phyloP scores from a whole-genome alignment of 2,329 filamentous ascomycete genomes.

The Trichoderma harzianum region DNA sequence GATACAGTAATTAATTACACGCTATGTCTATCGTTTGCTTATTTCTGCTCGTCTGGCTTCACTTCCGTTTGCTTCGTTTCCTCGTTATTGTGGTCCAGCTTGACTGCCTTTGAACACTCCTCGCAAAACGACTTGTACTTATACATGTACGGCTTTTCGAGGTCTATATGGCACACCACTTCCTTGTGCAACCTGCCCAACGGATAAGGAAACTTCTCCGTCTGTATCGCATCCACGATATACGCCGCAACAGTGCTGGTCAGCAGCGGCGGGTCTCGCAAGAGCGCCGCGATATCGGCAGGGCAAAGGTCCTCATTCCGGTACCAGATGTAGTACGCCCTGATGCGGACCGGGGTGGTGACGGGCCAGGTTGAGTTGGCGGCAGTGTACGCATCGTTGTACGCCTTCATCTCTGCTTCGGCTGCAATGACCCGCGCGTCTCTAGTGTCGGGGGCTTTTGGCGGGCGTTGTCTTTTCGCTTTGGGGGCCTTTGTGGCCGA shows the following conservation, averaged over 20 bases:
- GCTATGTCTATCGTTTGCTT: background rate
- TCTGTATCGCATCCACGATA: conserved; percentile 53
- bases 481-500: background rate
- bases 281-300: conserved; percentile 47
- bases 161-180: conserved; percentile 38
- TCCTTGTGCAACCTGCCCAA: conserved; percentile 43
- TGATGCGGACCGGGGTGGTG: conserved; percentile 39
- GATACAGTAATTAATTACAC: conserved; percentile 1
- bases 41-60: background rate
- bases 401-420: conserved; percentile 37
- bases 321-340: conserved; percentile 65
- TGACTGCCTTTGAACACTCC: background rate
- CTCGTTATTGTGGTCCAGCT: background rate
- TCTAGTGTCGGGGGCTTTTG: background rate
- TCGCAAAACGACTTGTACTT: background rate
- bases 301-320: conserved; percentile 47
- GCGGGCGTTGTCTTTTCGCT: background rate
- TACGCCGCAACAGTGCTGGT: conserved; percentile 55
- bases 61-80: background rate
- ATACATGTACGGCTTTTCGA: conserved; percentile 18
- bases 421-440: conserved; percentile 45
- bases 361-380: conserved; percentile 25
- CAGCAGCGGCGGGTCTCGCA: conserved; percentile 60
- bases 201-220: conserved; percentile 51
- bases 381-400: conserved; percentile 27